Conservation (phyloP, 805 yeast species). For the Candida nitratophila region DNA sequence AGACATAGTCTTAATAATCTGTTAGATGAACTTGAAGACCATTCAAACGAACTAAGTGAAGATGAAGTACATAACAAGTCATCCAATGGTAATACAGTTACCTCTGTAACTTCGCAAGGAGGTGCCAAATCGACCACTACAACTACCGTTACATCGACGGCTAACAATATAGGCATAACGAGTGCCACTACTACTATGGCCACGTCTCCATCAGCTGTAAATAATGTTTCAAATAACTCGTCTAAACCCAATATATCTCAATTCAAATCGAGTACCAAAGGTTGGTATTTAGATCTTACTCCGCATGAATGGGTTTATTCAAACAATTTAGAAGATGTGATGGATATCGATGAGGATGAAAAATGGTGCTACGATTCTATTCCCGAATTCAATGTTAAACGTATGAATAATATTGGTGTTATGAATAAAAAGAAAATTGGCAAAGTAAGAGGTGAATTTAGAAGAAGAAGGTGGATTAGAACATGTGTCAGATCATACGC, state of each 20-base stretch:
- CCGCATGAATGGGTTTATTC: constrained; percentile 58
- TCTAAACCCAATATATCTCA: background rate
- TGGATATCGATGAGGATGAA: constrained; percentile 61
- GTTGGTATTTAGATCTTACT: constrained; percentile 63
- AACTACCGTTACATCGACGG: constrained; percentile 11
- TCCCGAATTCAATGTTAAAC: constrained; percentile 6
- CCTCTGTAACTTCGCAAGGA: too few species aligned
- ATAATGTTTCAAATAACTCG: constrained; percentile 11
- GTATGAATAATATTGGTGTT: constrained; percentile 2
- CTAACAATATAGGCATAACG: background rate
- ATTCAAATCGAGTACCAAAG: constrained; percentile 6
- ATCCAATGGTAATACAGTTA: too few species aligned
- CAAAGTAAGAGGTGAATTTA: constrained; percentile 31
- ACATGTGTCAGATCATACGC: constrained; percentile 22
- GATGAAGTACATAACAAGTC: background rate
- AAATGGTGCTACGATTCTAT: constrained; percentile 79
- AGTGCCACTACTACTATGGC: background rate
- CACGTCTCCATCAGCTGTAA: background rate
- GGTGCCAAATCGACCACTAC: constrained; percentile 7
- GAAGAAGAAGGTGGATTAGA: constrained; percentile 68
- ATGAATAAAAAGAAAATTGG: background rate
- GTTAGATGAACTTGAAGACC: background rate
- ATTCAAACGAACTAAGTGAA: background rate
- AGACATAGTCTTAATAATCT: background rate
- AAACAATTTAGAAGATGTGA: constrained; percentile 42